Percentiles rank a stretch among this genome's conserved stretches.
These are phyloP conservation scores for Ilex aquifolium DNA, from an alignment of 257 asterid species.

Conservation along the genomic window DNA sequence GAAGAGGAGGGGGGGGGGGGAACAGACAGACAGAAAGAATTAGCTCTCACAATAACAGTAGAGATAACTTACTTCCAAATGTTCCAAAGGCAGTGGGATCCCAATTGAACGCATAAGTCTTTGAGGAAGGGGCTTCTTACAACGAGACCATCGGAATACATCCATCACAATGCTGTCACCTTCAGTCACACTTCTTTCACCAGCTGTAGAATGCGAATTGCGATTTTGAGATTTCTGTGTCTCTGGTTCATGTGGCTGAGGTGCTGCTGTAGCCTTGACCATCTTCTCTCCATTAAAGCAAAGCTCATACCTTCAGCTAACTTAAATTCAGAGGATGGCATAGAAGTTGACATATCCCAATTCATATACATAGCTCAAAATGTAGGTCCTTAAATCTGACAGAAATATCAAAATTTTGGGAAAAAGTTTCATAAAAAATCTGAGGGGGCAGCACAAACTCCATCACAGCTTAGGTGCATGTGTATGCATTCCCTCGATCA, in stretches of 20 bases:
- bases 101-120: constrained; percentile 60
- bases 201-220: constrained; percentile 38
- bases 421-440: too few relatives aligned
- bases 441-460: too few relatives aligned
- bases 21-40: background rate
- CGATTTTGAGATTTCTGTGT: constrained; percentile 42
- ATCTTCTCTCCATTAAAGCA: constrained; percentile 74
- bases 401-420: too few relatives aligned
- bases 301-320: constrained; percentile 78
- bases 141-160: constrained; percentile 76
- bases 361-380: constrained; percentile 3
- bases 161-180: constrained; percentile 57
- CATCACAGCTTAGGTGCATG: too few relatives aligned
- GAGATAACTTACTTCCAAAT: constrained; percentile 61
- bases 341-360: background rate
- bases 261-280: constrained; percentile 37
- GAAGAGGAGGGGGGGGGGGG: background rate
- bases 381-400: too few relatives aligned
- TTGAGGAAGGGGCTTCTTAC: constrained; percentile 75
- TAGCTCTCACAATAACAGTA: background rate
- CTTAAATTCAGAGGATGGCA: constrained; percentile 13
- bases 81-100: constrained; percentile 75
- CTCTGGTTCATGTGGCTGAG: constrained; percentile 53
- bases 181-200: constrained; percentile 50
- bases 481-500: too few relatives aligned